Conservation (phyloP, 345 rosid species). For the Abelmoschus esculentus region DNA sequence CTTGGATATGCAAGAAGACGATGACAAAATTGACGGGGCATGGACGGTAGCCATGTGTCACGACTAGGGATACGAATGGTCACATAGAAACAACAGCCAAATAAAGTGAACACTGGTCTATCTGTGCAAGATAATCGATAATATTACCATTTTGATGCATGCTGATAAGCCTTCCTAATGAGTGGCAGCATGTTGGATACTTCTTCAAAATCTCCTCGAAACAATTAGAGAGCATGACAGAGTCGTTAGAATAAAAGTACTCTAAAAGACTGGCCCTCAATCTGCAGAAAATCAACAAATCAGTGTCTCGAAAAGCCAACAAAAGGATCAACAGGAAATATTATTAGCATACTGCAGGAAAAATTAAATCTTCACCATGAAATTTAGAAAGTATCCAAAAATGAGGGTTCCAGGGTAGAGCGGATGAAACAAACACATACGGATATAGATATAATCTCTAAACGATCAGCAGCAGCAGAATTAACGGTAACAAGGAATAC, state of each 20-base stretch:
- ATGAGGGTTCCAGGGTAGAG: background rate
- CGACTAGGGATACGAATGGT: no score
- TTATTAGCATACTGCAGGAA: background rate
- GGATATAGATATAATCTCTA: background rate
- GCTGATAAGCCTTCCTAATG: slow-evolving; percentile 53
- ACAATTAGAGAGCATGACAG: slow-evolving; percentile 29
- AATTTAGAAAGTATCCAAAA: background rate
- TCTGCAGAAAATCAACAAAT: slow-evolving; percentile 30
- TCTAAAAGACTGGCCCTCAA: slow-evolving; percentile 52
- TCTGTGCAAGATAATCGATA: background rate
- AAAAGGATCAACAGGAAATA: background rate
- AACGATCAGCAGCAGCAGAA: background rate
- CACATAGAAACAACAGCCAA: no score
- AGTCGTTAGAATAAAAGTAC: slow-evolving; percentile 35
- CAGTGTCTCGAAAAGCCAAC: background rate
- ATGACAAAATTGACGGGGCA: background rate
- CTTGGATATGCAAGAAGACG: background rate
- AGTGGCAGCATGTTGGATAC: slow-evolving; percentile 53
- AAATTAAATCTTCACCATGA: background rate
- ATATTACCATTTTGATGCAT: slow-evolving; percentile 48
- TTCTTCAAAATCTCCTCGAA: slow-evolving; percentile 61
- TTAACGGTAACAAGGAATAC: background rate
- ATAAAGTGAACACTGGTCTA: background rate
- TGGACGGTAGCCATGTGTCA: background rate
- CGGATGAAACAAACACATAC: background rate